Evolutionary conservation across 2,329 filamentous ascomycete genomes (phyloP), one percentile per base, ranked within the genome.

Genomic region (Penicillium sp.): DNA sequence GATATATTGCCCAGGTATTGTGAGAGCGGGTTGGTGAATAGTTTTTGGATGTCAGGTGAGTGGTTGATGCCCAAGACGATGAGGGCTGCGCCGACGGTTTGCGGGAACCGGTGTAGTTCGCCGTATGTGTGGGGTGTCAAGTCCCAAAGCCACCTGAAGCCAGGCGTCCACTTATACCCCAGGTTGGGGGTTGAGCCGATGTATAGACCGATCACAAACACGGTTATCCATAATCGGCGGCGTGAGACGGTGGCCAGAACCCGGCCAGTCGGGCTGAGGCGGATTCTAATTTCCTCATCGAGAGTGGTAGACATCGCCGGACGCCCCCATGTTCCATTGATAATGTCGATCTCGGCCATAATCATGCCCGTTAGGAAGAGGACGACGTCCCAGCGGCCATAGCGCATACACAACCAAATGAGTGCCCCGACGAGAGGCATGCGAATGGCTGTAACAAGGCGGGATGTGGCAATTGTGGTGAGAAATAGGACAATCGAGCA

Each of bases 1-100:
- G 72, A 75, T 49, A 76, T 73, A 41, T 72, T 73, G 49, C 75
- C 75, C 10, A 77, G 59, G 50, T 77, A 77, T 48, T 73, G 72
- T 13, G 72, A 70, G 4, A 75, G 33, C 0, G 63, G 60, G 44
- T 69, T 69, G 29, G 64, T 68, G 57, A 76, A 73, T 20, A 75
- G 58, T 42, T 63, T 65, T 45, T 75, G 72, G 33, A 76, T 63
- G 9, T 66, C 63, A 8, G 62, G 64, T 20, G 69, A 70, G 41
- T 70, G 69, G 47, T 71, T 72, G 49, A 73, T 71, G 44, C 67
- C 68, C 53, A 66, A 70, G 39, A 76, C 68, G 35, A 76, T 69
- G 42, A 75, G 49, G 20, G 71, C 55, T 2, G 73, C 70, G 27
- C 72, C 72, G 29, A 75, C 57, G 4, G 69, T 70, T 24, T 75